These are phyloP conservation scores for Colletotrichum destructivum DNA, from an alignment of 2,329 filamentous ascomycete species.

Conservation along the genomic window DNA sequence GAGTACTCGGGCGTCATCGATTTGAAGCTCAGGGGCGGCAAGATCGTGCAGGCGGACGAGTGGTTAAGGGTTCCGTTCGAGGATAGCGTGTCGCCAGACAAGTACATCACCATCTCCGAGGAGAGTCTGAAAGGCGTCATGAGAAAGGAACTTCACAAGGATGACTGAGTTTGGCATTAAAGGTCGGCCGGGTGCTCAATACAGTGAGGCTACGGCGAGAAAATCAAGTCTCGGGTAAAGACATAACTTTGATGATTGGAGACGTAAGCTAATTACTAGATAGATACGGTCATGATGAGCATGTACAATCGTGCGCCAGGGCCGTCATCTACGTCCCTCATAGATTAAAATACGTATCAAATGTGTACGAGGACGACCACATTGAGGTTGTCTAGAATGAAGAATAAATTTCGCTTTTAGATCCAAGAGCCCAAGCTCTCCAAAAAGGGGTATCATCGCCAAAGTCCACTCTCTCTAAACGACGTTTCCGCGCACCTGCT, in stretches of 20 bases:
- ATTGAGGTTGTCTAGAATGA: neutral
- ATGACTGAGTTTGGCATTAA: neutral
- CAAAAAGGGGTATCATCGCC: constrained; percentile 30
- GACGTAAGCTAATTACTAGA: neutral
- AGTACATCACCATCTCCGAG: constrained; percentile 36
- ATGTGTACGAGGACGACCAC: neutral
- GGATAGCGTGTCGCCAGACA: constrained; percentile 30
- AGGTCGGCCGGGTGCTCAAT: too few species aligned
- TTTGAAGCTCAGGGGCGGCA: constrained; percentile 20
- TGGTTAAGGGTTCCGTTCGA: constrained; percentile 31
- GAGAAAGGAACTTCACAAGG: constrained; percentile 21
- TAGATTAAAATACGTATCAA: constrained; percentile 11
- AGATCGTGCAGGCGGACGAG: constrained; percentile 31
- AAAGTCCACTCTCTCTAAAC: constrained; percentile 45
- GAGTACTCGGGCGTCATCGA: constrained; percentile 31
- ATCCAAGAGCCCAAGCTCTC: neutral
- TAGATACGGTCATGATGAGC: neutral
- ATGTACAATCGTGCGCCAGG: neutral
- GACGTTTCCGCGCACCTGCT: constrained; percentile 58
- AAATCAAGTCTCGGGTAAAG: neutral
- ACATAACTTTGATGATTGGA: neutral
- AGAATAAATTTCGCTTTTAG: constrained; percentile 12
- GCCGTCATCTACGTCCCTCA: neutral
- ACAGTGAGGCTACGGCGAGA: neutral
- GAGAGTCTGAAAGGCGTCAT: constrained; percentile 23